phyloP scores from a whole-genome alignment of 768 basidiomycete species.

The Tricholoma flavovirens region DNA sequence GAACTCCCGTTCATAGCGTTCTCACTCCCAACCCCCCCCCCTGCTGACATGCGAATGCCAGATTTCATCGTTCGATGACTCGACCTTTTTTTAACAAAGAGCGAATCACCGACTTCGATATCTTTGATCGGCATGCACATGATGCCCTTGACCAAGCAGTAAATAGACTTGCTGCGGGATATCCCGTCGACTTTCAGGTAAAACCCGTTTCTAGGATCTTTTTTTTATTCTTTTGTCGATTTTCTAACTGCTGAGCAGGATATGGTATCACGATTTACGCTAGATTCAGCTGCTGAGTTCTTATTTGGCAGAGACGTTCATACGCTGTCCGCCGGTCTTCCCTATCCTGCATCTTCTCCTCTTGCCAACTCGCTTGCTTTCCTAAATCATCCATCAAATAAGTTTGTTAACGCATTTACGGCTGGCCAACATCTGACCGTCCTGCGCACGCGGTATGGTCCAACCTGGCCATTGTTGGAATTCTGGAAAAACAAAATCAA shows the following conservation, averaged over 20 bases:
- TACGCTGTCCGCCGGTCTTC: slow-evolving; percentile 43
- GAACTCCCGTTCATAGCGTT: background rate
- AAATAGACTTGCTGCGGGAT: slow-evolving; percentile 36
- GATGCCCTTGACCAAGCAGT: slow-evolving; percentile 41
- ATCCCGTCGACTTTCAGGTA: slow-evolving; percentile 56
- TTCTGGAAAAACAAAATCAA: slow-evolving; percentile 43
- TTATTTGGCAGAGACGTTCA: slow-evolving; percentile 50
- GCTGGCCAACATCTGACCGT: slow-evolving; percentile 34
- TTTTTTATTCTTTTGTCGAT: too few species aligned
- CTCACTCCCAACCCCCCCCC: background rate
- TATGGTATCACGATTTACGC: slow-evolving; percentile 45
- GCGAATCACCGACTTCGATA: slow-evolving; percentile 48
- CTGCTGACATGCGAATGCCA: slow-evolving; percentile 11
- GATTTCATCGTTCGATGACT: slow-evolving; percentile 55
- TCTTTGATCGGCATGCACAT: slow-evolving; percentile 46
- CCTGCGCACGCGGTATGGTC: slow-evolving; percentile 32
- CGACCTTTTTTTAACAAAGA: slow-evolving; percentile 57
- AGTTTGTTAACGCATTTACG: slow-evolving; percentile 46
- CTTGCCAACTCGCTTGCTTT: slow-evolving; percentile 22
- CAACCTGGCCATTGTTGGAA: slow-evolving; percentile 45
- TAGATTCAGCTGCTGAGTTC: slow-evolving; percentile 62
- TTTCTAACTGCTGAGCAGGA: slow-evolving; percentile 24
- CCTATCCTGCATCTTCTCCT: slow-evolving; percentile 35
- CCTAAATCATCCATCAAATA: slow-evolving; percentile 30
- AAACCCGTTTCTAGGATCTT: background rate